Evolutionary conservation across 2,329 filamentous ascomycete genomes (phyloP), one percentile per base, ranked within the genome.

Genomic region (Ophiostoma ips): DNA sequence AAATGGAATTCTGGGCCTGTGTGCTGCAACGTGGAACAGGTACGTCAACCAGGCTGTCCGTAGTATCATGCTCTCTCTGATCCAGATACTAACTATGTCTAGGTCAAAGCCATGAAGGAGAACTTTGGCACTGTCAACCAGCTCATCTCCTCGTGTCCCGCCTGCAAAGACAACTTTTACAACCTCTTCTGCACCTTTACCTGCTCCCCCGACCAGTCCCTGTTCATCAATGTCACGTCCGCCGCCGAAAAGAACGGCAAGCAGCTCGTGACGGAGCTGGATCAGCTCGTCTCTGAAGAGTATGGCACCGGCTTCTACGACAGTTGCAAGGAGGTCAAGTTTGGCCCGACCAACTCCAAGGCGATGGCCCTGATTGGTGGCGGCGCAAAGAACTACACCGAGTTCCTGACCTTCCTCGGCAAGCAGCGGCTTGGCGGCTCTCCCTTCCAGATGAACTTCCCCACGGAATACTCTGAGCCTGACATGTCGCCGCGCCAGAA

Each of bases 291-390:
- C 58, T 87, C 87, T 2, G 74, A 88, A 51, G 73, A 84, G 49
- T 96, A 94, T 63, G 89, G 87, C 40, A 74, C 77, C 9, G 88
- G 85, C 1, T 94, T 98, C 69, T 98, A 89, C 64, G 77, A 95
- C 66, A 98, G 92, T 68, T 98, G 92, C 71, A 96, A 96, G 67
- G 88, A 98, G 64, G 90, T 98, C 67, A 98, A 98, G 63, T 95
- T 96, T 60, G 92, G 92, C 34, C 84, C 89, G 7, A 89, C 90
- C 38, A 95, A 95, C 62, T 84, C 86, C 53, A 88, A 84, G 60
- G 92, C 90, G 15, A 98, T 98, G 77, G 84, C 90, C 59, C 81
- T 98, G 58, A 96, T 98, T 54, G 94, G 92, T 31, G 92, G 92
- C 15, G 89, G 90, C 15, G 92, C 92, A 12, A 90, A 89, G 65